Percentiles rank a stretch among this genome's conserved stretches.
These are phyloP conservation scores for Trametes gibbosa DNA, from an alignment of 768 basidiomycete species.

Conservation along the genomic window DNA sequence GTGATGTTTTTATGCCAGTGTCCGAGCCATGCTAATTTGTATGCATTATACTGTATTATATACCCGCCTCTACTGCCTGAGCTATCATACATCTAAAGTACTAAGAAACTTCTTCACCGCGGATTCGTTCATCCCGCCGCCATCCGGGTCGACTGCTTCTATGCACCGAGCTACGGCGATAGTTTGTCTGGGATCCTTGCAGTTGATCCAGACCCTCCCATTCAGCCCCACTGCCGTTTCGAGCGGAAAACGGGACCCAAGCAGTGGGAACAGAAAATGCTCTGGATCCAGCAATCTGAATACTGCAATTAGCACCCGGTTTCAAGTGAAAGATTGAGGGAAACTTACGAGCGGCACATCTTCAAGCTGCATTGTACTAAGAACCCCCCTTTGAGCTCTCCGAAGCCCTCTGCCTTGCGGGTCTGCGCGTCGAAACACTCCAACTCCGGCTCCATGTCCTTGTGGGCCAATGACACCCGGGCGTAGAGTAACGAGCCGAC, in stretches of 20 bases:
- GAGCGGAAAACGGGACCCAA: constrained; percentile 80
- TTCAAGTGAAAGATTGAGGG: background rate
- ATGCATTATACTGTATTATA: constrained; percentile 13
- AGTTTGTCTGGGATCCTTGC: constrained; percentile 69
- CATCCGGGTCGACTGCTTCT: constrained; percentile 76
- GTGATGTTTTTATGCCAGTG: background rate
- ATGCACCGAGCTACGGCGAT: constrained; percentile 79
- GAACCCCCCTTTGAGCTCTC: constrained; percentile 89
- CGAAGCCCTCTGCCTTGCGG: constrained; percentile 89
- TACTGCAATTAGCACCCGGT: background rate
- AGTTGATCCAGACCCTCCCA: constrained; percentile 86
- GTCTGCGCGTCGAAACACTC: constrained; percentile 96
- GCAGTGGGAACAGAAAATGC: constrained; percentile 77
- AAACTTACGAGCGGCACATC: constrained; percentile 81
- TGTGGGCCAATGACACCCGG: constrained; percentile 88
- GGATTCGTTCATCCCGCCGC: constrained; percentile 56
- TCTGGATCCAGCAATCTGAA: constrained; percentile 73
- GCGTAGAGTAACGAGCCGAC: constrained; percentile 91
- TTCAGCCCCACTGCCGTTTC: constrained; percentile 91
- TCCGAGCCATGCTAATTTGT: background rate
- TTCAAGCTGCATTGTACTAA: constrained; percentile 77
- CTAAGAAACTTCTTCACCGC: constrained; percentile 52
- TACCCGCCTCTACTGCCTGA: background rate
- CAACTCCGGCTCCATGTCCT: constrained; percentile 97
- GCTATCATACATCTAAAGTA: constrained; percentile 40